Conservation (phyloP, 129 eudicot genomes). For the Pulicaria dysenterica region DNA sequence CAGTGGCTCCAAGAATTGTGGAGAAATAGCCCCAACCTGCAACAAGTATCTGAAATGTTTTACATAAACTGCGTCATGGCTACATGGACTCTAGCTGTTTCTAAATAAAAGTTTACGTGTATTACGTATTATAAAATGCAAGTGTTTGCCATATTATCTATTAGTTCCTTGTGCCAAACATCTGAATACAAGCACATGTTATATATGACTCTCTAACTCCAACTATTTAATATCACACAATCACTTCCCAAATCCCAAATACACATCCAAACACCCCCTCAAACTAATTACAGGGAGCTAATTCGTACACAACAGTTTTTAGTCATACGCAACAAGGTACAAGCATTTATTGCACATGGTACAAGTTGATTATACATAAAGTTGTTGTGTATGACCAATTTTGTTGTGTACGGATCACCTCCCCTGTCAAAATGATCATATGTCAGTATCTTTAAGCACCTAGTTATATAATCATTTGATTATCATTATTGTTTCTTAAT, state of each 20-base stretch:
- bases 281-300: neutral
- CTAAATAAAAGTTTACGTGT: neutral
- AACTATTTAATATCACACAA: neutral
- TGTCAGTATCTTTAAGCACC: neutral
- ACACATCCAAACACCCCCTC: neutral
- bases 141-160: neutral
- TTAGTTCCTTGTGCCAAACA: neutral
- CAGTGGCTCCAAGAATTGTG: constrained; percentile 68
- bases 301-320: no score
- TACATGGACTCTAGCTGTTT: neutral
- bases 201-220: neutral
- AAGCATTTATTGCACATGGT: no score
- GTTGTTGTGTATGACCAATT: no score
- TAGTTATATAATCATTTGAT: neutral
- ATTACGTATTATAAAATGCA: neutral
- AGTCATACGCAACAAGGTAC: no score
- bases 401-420: no score
- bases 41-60: constrained; percentile 21
- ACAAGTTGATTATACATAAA: no score
- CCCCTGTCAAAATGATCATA: neutral
- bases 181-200: neutral
- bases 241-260: neutral
- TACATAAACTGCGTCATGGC: neutral
- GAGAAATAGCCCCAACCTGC: constrained; percentile 90
- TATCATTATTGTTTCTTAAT: neutral